A percentile compares a stretch with the other conserved stretches of the same genome.
These are phyloP conservation scores for Pelargonium exstipulatum DNA, from an alignment of 441 rosid genomes.

Conservation along the genomic window DNA sequence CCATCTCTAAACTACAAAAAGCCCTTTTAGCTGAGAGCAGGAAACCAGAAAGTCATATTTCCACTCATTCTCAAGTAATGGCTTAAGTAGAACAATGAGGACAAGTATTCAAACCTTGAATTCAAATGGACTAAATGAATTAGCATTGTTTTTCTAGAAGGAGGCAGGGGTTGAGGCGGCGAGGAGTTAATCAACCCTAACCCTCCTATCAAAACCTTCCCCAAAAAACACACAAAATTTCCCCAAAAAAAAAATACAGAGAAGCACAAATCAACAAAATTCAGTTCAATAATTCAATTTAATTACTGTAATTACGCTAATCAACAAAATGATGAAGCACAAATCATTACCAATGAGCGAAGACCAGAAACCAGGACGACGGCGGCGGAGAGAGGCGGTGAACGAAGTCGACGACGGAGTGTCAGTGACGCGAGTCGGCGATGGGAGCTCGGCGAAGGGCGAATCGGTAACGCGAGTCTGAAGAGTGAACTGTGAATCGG, in stretches of 20 bases:
- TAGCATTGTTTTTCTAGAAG: slow-evolving; percentile 7
- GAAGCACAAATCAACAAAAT: too few species aligned
- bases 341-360: too few species aligned
- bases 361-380: too few species aligned
- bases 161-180: slow-evolving; percentile 4
- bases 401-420: too few species aligned
- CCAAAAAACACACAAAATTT: not conserved
- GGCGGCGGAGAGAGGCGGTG: too few species aligned
- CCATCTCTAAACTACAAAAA: slow-evolving; percentile 7
- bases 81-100: not conserved
- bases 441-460: too few species aligned
- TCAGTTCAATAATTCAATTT: too few species aligned
- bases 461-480: too few species aligned
- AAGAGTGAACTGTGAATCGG: too few species aligned
- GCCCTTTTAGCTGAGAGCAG: not conserved
- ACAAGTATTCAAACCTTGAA: not conserved
- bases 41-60: not conserved
- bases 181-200: slow-evolving; percentile 4
- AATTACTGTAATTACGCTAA: too few species aligned
- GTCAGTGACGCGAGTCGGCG: too few species aligned
- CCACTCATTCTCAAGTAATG: slow-evolving; percentile 2
- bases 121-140: not conserved
- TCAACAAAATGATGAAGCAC: too few species aligned
- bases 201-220: slow-evolving; percentile 2
- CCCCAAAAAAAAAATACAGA: not conserved